Evolutionary conservation across 2,329 filamentous ascomycete species (phyloP).

Genomic region (Knoxdaviesia proteae): DNA sequence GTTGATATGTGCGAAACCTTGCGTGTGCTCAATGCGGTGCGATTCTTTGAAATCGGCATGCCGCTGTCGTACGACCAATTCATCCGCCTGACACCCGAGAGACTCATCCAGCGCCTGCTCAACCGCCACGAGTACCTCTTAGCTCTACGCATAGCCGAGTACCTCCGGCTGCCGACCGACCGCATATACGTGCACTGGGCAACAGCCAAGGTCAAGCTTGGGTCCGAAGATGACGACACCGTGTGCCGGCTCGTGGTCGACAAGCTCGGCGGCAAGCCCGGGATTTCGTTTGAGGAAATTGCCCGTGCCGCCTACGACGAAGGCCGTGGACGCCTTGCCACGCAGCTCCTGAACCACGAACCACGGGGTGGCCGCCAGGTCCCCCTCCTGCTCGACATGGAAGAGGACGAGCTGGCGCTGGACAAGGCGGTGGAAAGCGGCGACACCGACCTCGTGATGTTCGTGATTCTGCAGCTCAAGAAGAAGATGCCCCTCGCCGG

Average conservation of each 20-base stretch:
- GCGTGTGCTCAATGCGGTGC: conserved; percentile 76
- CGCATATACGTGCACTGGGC: conserved; percentile 95
- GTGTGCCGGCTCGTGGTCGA: conserved; percentile 76
- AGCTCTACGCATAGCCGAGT: conserved; percentile 71
- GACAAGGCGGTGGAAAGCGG: conserved; percentile 95
- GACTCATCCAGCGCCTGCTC: conserved; percentile 65
- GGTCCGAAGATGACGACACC: conserved; percentile 67
- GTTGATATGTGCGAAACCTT: conserved; percentile 95
- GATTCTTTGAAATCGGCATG: conserved; percentile 78
- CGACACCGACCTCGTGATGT: conserved; percentile 82
- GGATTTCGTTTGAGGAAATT: conserved; percentile 90
- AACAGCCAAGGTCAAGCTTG: conserved; percentile 73
- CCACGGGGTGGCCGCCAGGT: conserved; percentile 91
- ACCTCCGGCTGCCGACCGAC: conserved; percentile 68
- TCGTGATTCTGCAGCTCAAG: conserved; percentile 70
- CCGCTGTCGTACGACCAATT: conserved; percentile 90
- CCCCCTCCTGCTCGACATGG: conserved; percentile 79
- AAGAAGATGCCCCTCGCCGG: conserved; percentile 74
- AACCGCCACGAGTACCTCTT: conserved; percentile 82
- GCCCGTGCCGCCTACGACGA: conserved; percentile 87
- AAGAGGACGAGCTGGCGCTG: conserved; percentile 82
- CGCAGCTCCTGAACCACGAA: conserved; percentile 79
- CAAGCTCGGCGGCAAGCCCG: conserved; percentile 67
- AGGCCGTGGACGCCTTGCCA: conserved; percentile 72
- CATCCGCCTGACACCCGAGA: conserved; percentile 71